Evolutionary conservation across 306 rosid genomes (phyloP), one percentile per base, ranked within the genome.

Genomic region (Medicago lupulina): DNA sequence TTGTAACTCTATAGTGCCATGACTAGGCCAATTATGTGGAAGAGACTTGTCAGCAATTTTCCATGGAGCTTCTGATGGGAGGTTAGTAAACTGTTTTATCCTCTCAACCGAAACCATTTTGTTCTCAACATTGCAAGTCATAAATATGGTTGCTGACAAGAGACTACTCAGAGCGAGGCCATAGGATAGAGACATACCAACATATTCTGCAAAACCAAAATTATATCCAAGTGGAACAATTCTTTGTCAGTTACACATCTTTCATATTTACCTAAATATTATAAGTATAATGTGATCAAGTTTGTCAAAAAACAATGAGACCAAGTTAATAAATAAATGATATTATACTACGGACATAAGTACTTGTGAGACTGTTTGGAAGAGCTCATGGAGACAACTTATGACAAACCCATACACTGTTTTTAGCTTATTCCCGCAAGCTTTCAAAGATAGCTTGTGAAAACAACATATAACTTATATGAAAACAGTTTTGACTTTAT

Each of bases 61-160:
- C 98, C 98, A 89, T 23, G 82, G 72, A 47, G 98, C 90, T 85
- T 93, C 98, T 16, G 97, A 82, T 75, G 97, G 93, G 65, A 90
- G 88, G 58, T 75, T 69, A 9, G 87, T 86, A 39, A 90, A 93
- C 75, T 93, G 98, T 46, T 81, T 90, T 67, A 93, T 80, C 73
- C 98, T 85, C 80, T 93, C 98, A 47, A 93, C 87, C 7, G 98
- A 85, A n/a, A 93, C 98, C 98, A 93, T 86, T 80, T 83, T 85
- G 82, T 93, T 93, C 88, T 93, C 98, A 3, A 90, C 82, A 36
- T 60, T 50, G 59, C 98, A 93, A 67, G 89, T 83, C 88, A 89
- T 63, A 36, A 75, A 75, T 40, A 90, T 63, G 70, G 93, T 77
- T 70, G 81, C 74, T 70, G 93, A 85, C 86, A 93, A 25, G 58